These are phyloP conservation scores for Plasmodium gonderi DNA, from an alignment of 169 alveolate species.

Conservation along the genomic window DNA sequence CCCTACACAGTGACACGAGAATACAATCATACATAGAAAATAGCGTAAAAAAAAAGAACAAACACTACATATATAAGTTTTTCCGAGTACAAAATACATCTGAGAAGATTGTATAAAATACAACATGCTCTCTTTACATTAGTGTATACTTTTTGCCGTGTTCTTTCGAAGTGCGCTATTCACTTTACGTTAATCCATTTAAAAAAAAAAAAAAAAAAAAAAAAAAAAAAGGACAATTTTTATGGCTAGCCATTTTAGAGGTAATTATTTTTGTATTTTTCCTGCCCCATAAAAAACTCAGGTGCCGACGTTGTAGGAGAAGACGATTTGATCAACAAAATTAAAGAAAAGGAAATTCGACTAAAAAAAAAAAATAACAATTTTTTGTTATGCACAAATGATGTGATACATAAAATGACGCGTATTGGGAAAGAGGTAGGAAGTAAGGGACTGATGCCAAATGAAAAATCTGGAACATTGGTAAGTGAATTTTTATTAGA, in stretches of 20 bases:
- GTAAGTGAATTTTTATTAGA: slow-evolving; percentile 55
- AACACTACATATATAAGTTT: no score
- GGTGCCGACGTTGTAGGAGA: slow-evolving; percentile 76
- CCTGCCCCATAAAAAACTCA: neutral
- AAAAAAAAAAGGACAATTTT: no score
- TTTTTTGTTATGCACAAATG: slow-evolving; percentile 80
- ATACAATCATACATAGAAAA: no score
- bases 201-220: no score
- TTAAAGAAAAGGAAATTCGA: slow-evolving; percentile 62
- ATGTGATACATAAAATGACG: slow-evolving; percentile 80
- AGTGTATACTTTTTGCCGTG: no score
- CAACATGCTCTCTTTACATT: no score
- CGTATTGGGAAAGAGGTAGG: slow-evolving; percentile 80
- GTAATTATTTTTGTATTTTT: neutral
- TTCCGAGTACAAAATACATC: no score
- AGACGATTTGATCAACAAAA: slow-evolving; percentile 63
- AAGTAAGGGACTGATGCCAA: slow-evolving; percentile 84
- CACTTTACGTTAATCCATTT: no score
- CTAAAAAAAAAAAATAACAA: slow-evolving; percentile 78
- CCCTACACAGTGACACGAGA: no score
- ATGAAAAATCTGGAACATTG: slow-evolving; percentile 80
- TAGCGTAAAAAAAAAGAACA: no score
- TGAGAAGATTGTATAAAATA: no score
- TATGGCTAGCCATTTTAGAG: neutral
- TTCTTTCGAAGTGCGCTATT: no score